Percentiles rank a stretch among this genome's conserved stretches.
Evolutionary conservation across 176 grass and related monocot genomes (phyloP).

Genomic region (Bothriochloa decipiens): DNA sequence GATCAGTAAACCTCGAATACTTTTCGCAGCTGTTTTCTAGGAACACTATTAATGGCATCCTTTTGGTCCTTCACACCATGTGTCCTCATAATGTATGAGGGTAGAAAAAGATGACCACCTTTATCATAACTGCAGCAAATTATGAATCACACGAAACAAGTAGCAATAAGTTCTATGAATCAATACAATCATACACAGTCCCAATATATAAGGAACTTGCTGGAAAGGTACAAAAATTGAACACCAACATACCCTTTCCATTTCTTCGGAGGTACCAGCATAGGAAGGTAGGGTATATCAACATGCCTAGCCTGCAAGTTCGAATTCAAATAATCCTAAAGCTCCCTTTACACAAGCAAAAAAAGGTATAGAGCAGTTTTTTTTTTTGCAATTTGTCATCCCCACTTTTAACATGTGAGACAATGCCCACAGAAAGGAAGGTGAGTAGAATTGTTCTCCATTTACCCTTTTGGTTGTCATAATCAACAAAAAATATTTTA

Average conservation of each 20-base stretch:
- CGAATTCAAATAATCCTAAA: constrained; percentile 48
- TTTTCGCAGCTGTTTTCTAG: constrained; percentile 78
- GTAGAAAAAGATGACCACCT: constrained; percentile 84
- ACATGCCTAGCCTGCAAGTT: constrained; percentile 79
- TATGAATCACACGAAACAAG: constrained; percentile 25
- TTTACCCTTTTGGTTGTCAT: constrained; percentile 1
- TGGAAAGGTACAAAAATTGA: constrained; percentile 32
- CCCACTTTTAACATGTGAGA: background rate
- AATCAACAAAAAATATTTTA: constrained; percentile 2
- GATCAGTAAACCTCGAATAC: constrained; percentile 72
- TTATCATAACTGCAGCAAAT: constrained; percentile 72
- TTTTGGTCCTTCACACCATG: constrained; percentile 90
- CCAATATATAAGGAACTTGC: constrained; percentile 14
- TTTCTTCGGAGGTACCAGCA: constrained; percentile 81
- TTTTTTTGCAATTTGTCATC: background rate
- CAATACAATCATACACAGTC: background rate
- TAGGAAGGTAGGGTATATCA: constrained; percentile 90
- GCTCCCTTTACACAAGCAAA: constrained; percentile 2
- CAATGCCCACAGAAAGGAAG: background rate
- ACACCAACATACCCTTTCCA: constrained; percentile 87
- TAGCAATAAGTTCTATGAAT: constrained; percentile 17
- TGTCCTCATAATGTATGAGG: constrained; percentile 94
- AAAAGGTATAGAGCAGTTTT: constrained; percentile 13
- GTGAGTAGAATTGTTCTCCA: background rate
- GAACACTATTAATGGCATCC: constrained; percentile 76